Base-by-base conservation (phyloP, 2,329 filamentous ascomycete species). In the Mycocentrospora acerina region DNA sequence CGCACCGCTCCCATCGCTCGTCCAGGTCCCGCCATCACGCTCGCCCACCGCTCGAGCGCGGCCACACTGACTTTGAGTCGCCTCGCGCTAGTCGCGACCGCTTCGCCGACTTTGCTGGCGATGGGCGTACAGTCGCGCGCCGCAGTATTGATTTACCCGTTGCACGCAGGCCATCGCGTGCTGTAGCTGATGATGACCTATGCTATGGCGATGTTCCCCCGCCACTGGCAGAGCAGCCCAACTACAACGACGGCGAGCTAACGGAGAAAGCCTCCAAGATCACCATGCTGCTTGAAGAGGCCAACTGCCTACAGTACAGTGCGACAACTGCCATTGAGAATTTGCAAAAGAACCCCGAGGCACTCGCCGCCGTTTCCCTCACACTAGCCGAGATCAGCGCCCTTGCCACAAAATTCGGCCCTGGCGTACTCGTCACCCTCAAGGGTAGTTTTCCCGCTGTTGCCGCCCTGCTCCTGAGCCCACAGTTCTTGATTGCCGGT, bases 401-500 rank as follows among this genome's bases (percentile, higher is more conserved):
- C 16, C 69, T 97, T 4, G 77, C 89, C 1, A 78, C 80, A 35
- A 95, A 95, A 65, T 85, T 96, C 78, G 88, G 86, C 1, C 93
- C 93, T 0, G 80, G 82, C 1, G 87, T 91, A 14, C 71, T 98
- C 6, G 73, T 78, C 9, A 73, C 85, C 1, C 71, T 97, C 59
- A 94, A 95, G 68, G 78, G 81, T 26, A 83, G 83, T 14, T 91
- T 90, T 25, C 93, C 93, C 0, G 85, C 87, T 7, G 83, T 95
- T 14, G 91, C 95, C 55, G 87, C 85, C 0, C 78, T 98, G 15
- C 79, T 98, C 3, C 83, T 88, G 0, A 90, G 86, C 40, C 93
- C 93, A 1, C 89, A 98, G 60, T 98, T 98, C 63, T 80, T 96
- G 48, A 95, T 98, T 56, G 90, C 90, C 4, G 89, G 88, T 1